Base-by-base conservation (phyloP, 495 filamentous ascomycete species). In the Penicillium psychrofluorescens region DNA sequence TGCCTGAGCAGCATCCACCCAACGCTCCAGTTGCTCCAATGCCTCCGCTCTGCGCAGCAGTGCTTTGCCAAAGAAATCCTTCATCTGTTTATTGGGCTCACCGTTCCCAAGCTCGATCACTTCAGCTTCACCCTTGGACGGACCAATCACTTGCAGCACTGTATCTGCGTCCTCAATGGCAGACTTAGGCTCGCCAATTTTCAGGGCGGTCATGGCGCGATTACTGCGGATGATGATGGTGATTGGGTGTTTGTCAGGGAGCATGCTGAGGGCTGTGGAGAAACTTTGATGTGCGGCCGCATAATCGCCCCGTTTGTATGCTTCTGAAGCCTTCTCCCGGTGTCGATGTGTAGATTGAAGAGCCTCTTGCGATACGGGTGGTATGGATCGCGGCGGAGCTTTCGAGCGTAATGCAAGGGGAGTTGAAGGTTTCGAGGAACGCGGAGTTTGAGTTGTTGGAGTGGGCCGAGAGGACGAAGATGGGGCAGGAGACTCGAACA, bases 261-360 rank as follows among this genome's bases (percentile, higher is more conserved):
- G 71, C 41, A 76, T 76, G 4, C 72, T 58, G 7, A 97, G 76
- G 2, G 92, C 86, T 31, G 78, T 70, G 1, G 84, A 80, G 70
- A 96, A 98, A 9, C 81, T 78, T 39, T 80, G 75, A 50, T 95
- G 86, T 0, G 92, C 94, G 4, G 81, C 73, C 11, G 85, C 83
- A 61, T 87, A 98, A 62, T 98, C 92, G 30, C 92, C 92, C 16
- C 86, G 80, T 63, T 95, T 97, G 72, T 95, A 98, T 50, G 90
- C 83, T 43, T 81, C 83, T 9, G 88, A 84, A 28, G 90, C 94
- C 41, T 81, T 80, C 42, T 81, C 73, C 12, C 94, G 85, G 41
- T 89, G 73, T n/a, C 77, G 71, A 35, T 81, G 81, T 11, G 89
- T 95, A 11, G 78, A 76, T 41, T 81, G 68, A 7, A 95, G 76